phyloP scores from a whole-genome alignment of 1,284 basidiomycete species.

The Mycosarcoma maydis region DNA sequence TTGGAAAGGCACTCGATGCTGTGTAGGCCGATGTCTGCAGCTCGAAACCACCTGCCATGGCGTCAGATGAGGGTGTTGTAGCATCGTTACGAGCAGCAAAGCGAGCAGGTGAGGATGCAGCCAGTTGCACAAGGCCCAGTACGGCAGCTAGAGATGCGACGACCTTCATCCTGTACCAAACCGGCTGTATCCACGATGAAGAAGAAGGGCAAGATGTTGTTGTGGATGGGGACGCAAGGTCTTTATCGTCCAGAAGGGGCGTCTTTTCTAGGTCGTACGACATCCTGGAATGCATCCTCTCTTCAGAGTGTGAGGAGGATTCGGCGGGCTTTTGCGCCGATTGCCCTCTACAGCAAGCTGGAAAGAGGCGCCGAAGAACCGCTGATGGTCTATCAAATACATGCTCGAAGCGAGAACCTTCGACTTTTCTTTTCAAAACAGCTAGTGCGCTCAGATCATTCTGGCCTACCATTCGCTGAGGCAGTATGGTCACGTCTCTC shows the following conservation, averaged over 20 bases:
- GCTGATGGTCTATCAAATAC: constrained; percentile 1
- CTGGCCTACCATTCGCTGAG: too few species aligned
- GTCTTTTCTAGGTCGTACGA: constrained; percentile 46
- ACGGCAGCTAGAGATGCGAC: constrained; percentile 19
- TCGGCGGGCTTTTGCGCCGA: constrained; percentile 1
- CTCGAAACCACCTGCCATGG: constrained; percentile 4
- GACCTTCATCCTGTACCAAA: constrained; percentile 40
- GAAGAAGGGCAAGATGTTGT: neutral
- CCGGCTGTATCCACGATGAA: neutral
- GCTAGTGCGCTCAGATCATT: constrained; percentile 1
- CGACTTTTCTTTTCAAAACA: neutral
- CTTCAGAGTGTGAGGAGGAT: neutral
- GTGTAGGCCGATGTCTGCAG: constrained; percentile 53
- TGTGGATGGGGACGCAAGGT: neutral
- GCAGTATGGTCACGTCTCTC: too few species aligned
- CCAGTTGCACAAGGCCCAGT: constrained; percentile 17
- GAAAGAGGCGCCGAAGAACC: neutral
- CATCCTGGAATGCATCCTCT: constrained; percentile 10
- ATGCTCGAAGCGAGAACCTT: constrained; percentile 10
- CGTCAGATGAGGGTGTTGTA: neutral
- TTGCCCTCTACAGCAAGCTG: constrained; percentile 4
- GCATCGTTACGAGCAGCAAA: constrained; percentile 10
- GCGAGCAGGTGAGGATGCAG: constrained; percentile 20
- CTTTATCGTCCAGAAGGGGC: neutral
- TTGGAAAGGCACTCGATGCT: constrained; percentile 61